Evolutionary conservation across 1,284 basidiomycete genomes (phyloP), one percentile per base, ranked within the genome.

Genomic region (Puccinia novopanici): DNA sequence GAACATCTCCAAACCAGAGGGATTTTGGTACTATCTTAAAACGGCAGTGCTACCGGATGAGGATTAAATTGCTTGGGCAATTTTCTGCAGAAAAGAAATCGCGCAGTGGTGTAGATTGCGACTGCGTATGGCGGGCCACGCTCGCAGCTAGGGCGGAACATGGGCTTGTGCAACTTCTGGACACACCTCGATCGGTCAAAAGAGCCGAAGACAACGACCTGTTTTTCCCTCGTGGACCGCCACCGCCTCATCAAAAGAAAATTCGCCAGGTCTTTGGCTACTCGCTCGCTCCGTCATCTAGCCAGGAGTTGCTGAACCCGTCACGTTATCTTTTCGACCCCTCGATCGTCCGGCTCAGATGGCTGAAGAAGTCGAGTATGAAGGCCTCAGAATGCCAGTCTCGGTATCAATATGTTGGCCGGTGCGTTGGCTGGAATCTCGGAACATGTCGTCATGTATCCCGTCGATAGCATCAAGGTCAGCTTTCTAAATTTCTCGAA

Each of bases 371-470:
- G 77, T 82, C n/a, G 82, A 82, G 45, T 81, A 82, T 61, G 82
- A 81, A 80, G 81, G 82, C 72, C 70, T 82, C 79, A 52, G 63
- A 83, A 71, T 83, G 81, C 74, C 61, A 81, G 81, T 45, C 48
- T 87, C 83, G 87, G 86, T 30, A 92, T 97, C 83, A 97, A 95
- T 87, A 99, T 99, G 97, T 88, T 94, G 84, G 97, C 97, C 37
- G 97, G 97, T 80, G 95, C 95, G 68, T 88, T 99, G 86, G 96
- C 97, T 83, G 97, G 97, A 82, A 99, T 99, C 84, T 95, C 94
- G 78, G 97, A 99, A 87, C 97, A 99, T 87, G 93, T 95, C 37
- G 94, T 97, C 85, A 99, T 99, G 92, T 99, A 94, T 86, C 97
- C 97, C 3, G 89, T 99, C 82, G 97, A 99, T 87, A 95, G 93